These are phyloP conservation scores for Eutrema salsugineum DNA, from an alignment of 441 rosid species.

Conservation along the genomic window DNA sequence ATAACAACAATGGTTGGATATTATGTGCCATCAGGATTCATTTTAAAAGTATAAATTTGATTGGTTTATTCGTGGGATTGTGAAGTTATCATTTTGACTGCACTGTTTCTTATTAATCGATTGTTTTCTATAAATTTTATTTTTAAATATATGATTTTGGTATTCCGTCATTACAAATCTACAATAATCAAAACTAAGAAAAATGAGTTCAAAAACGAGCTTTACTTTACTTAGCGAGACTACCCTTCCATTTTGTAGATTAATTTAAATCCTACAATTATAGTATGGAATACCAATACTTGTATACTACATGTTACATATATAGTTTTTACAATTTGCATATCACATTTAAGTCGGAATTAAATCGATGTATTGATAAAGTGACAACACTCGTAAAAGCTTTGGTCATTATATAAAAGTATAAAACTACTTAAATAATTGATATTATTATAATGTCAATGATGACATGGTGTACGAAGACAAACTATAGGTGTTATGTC, in stretches of 20 bases:
- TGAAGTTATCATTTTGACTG: background rate
- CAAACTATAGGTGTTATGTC: background rate
- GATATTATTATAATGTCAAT: background rate
- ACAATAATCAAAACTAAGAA: background rate
- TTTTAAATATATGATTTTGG: background rate
- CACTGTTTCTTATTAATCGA: background rate
- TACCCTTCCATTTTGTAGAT: background rate
- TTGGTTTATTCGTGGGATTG: background rate
- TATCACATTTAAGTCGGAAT: background rate
- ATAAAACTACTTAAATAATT: background rate
- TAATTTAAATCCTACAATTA: background rate
- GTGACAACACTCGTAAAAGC: background rate
- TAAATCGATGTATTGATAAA: background rate
- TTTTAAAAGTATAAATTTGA: background rate
- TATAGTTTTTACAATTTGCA: background rate
- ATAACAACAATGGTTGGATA: slow-evolving; percentile 1
- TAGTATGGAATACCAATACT: background rate
- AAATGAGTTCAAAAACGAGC: background rate
- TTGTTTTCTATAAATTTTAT: background rate
- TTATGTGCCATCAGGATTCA: slow-evolving; percentile 40
- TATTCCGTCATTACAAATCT: background rate
- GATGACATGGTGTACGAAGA: background rate
- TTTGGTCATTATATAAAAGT: background rate
- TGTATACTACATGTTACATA: background rate
- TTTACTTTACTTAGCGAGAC: background rate